Evolutionary conservation across 441 rosid species (phyloP).

Genomic region (Adansonia grandidieri): DNA sequence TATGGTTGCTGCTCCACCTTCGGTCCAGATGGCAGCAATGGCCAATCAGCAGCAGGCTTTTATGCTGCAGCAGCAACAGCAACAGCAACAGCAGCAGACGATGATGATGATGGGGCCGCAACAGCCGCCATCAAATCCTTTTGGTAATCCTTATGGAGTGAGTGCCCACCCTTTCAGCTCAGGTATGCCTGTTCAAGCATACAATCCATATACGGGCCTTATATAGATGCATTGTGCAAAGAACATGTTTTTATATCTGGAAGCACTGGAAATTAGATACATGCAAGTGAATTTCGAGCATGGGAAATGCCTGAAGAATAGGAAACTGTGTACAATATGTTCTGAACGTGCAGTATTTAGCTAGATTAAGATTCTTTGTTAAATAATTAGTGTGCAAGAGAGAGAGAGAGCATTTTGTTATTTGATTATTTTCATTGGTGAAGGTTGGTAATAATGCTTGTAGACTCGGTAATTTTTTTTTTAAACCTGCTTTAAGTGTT

Average conservation of each 20-base stretch:
- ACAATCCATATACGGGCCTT: no score
- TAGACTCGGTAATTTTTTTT: constrained; percentile 16
- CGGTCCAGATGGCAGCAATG: constrained; percentile 80
- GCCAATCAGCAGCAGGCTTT: constrained; percentile 78
- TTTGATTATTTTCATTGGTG: constrained; percentile 35
- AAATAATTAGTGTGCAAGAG: constrained; percentile 38
- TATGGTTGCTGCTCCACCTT: constrained; percentile 59
- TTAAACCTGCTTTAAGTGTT: constrained; percentile 26
- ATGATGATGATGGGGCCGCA: constrained; percentile 40
- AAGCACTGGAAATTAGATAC: not conserved
- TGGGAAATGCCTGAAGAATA: constrained; percentile 27
- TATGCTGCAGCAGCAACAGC: constrained; percentile 54
- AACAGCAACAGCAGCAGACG: constrained; percentile 52
- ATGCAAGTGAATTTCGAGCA: not conserved
- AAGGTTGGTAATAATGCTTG: constrained; percentile 43
- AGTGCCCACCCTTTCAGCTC: constrained; percentile 60
- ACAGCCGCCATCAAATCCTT: constrained; percentile 64
- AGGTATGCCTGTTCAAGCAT: constrained; percentile 41
- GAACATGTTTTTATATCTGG: constrained; percentile 26
- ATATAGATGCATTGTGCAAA: constrained; percentile 37
- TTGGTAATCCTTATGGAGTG: constrained; percentile 61
- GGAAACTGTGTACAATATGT: constrained; percentile 50
- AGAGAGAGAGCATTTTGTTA: constrained; percentile 20
- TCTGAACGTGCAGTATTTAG: constrained; percentile 53
- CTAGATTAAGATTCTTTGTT: constrained; percentile 52